phyloP scores from a whole-genome alignment of 371 early-diverging fungal species.

The Mortierella sp. region DNA sequence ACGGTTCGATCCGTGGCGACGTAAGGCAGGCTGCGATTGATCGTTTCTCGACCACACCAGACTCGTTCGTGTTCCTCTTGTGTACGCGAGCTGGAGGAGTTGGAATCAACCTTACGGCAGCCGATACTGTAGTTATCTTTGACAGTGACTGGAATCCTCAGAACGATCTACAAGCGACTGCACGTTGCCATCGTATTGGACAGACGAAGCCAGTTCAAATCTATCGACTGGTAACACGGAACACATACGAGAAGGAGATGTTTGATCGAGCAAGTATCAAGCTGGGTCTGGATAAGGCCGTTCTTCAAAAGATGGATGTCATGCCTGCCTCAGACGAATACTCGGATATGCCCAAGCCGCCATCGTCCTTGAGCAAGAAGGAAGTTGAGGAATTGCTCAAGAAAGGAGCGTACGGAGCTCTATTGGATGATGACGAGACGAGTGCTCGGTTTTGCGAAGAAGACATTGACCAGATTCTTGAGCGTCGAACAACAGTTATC shows the following conservation, averaged over 20 bases:
- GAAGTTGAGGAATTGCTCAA: slow-evolving; percentile 91
- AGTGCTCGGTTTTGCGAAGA: slow-evolving; percentile 91
- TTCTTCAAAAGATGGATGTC: slow-evolving; percentile 84
- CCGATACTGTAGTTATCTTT: slow-evolving; percentile 95
- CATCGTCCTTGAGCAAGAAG: slow-evolving; percentile 67
- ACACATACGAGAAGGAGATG: slow-evolving; percentile 96
- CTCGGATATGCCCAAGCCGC: slow-evolving; percentile 52
- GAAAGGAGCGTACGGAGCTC: slow-evolving; percentile 92
- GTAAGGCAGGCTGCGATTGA: slow-evolving; percentile 96
- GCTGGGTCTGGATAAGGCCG: slow-evolving; percentile 90
- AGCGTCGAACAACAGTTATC: slow-evolving; percentile 90
- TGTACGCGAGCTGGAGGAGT: slow-evolving; percentile 94
- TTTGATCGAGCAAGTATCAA: slow-evolving; percentile 96
- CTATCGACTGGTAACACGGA: slow-evolving; percentile 88
- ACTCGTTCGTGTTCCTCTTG: slow-evolving; percentile 87
- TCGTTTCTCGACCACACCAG: slow-evolving; percentile 82
- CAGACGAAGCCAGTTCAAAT: slow-evolving; percentile 92
- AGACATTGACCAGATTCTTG: slow-evolving; percentile 96
- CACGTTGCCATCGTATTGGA: slow-evolving; percentile 95
- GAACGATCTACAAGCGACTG: slow-evolving; percentile 96
- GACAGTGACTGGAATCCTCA: slow-evolving; percentile 99
- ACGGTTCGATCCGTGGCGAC: slow-evolving; percentile 89
- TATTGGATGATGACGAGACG: slow-evolving; percentile 87
- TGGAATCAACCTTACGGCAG: slow-evolving; percentile 94
- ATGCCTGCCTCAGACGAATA: slow-evolving; percentile 54